Evolutionary conservation across 169 alveolate genomes (phyloP).

Genomic region (Cryptosporidium tyzzeri): DNA sequence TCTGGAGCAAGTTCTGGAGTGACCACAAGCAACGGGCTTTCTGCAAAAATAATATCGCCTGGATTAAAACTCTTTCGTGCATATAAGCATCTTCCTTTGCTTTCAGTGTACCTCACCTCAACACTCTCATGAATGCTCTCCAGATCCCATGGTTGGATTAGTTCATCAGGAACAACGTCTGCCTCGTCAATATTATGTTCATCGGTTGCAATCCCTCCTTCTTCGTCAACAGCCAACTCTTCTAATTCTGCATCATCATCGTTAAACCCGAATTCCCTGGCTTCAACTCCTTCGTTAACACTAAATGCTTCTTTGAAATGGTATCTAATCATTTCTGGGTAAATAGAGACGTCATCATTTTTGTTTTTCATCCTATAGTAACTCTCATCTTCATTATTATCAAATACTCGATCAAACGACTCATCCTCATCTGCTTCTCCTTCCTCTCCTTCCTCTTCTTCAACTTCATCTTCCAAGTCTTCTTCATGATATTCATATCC

Average conservation of each 20-base stretch:
- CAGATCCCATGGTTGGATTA: slow-evolving; percentile 56
- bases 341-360: slow-evolving; percentile 51
- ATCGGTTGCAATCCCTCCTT: slow-evolving; percentile 25
- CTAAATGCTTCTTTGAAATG: slow-evolving; percentile 69
- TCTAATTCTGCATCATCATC: slow-evolving; percentile 38
- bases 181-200: slow-evolving; percentile 47
- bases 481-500: slow-evolving; percentile 45
- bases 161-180: slow-evolving; percentile 24
- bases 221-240: slow-evolving; percentile 30
- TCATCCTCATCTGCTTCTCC: slow-evolving; percentile 27
- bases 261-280: slow-evolving; percentile 58
- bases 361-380: neutral
- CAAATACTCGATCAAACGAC: neutral
- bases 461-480: slow-evolving; percentile 3
- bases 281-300: slow-evolving; percentile 63
- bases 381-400: neutral
- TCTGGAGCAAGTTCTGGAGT: slow-evolving; percentile 82
- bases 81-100: slow-evolving; percentile 87
- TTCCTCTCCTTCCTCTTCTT: slow-evolving; percentile 14
- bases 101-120: slow-evolving; percentile 83
- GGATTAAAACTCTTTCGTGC: slow-evolving; percentile 83
- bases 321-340: slow-evolving; percentile 64
- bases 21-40: slow-evolving; percentile 84
- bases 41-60: slow-evolving; percentile 85
- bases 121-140: slow-evolving; percentile 74